phyloP scores from a whole-genome alignment of 257 asterid genomes.

The Solanum chiquidenum region DNA sequence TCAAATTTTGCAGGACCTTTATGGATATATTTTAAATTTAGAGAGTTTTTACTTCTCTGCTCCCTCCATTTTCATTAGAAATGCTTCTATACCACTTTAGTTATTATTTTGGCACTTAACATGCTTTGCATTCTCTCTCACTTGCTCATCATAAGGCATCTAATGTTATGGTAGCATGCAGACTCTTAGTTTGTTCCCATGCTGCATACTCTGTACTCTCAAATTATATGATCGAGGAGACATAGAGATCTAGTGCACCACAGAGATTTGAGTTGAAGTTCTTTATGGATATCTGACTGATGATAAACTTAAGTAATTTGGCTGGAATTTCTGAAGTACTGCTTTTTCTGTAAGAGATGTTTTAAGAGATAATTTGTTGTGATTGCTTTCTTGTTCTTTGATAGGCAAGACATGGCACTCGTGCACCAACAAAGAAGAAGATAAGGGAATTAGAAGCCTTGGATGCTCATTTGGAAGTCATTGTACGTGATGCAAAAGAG shows the following conservation, averaged over 20 bases:
- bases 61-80: background rate
- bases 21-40: background rate
- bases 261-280: background rate
- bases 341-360: background rate
- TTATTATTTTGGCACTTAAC: background rate
- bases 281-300: background rate
- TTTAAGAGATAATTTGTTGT: background rate
- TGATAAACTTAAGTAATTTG: background rate
- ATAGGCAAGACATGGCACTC: conserved; percentile 96
- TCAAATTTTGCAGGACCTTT: background rate
- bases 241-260: background rate
- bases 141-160: background rate
- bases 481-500: conserved; percentile 40
- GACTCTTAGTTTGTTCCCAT: background rate
- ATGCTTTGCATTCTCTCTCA: background rate
- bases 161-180: background rate
- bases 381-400: background rate
- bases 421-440: conserved; percentile 94
- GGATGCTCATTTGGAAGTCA: conserved; percentile 46
- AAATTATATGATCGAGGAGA: background rate
- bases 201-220: background rate
- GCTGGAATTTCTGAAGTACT: background rate
- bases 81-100: background rate
- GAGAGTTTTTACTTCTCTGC: background rate
- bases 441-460: conserved; percentile 58